Evolutionary conservation across 225 moss, liverwort and hornwort species (phyloP).

Genomic region (Physcomitrellopsis africana): DNA sequence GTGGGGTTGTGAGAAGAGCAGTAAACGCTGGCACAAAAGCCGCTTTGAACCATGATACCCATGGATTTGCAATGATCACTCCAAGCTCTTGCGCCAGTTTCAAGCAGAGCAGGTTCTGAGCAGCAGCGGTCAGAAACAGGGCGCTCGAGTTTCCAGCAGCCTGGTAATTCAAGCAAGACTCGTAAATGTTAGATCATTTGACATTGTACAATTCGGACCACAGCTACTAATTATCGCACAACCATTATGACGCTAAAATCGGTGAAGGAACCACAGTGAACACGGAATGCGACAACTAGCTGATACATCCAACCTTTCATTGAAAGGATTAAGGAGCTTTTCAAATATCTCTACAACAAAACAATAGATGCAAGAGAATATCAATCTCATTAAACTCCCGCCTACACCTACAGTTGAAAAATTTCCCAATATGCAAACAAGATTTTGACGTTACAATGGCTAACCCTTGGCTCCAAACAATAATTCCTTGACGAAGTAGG

Average conservation of each 20-base stretch:
- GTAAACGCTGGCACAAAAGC: slow-evolving; percentile 82
- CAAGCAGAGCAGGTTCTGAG: slow-evolving; percentile 96
- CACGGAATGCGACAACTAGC: background rate
- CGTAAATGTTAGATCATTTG: slow-evolving; percentile 10
- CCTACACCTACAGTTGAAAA: too few relatives aligned
- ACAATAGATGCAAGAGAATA: too few relatives aligned
- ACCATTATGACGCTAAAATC: background rate
- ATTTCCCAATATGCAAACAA: too few relatives aligned
- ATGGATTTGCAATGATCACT: slow-evolving; percentile 73
- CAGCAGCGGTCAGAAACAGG: slow-evolving; percentile 91
- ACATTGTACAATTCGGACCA: too few relatives aligned
- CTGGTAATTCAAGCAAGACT: slow-evolving; percentile 35
- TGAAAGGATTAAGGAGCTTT: too few relatives aligned
- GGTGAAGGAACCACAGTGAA: background rate
- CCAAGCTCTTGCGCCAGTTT: slow-evolving; percentile 96
- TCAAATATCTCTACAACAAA: too few relatives aligned
- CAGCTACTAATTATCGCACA: background rate
- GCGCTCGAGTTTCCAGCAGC: slow-evolving; percentile 94
- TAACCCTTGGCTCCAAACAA: too few relatives aligned
- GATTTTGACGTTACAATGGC: too few relatives aligned
- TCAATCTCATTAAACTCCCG: too few relatives aligned
- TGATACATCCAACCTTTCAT: background rate
- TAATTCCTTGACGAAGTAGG: too few relatives aligned
- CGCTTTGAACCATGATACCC: slow-evolving; percentile 96
- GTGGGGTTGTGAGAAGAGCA: slow-evolving; percentile 81